Percentiles rank a stretch among this genome's conserved stretches.
phyloP scores from a whole-genome alignment of 257 asterid species.

The Solanum bukasovii region DNA sequence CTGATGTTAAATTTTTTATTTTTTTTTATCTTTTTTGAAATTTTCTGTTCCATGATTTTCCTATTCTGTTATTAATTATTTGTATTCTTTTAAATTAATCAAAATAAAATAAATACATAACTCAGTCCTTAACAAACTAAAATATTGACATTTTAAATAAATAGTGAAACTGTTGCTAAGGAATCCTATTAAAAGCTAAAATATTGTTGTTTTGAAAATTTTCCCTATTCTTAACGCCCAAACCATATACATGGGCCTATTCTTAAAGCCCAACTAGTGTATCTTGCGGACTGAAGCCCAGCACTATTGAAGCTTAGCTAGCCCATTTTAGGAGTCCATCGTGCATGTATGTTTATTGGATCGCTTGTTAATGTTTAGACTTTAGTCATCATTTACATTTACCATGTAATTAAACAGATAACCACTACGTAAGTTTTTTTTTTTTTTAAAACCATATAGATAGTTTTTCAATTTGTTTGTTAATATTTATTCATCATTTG shows the following conservation, averaged over 20 bases:
- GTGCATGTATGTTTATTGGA: no score
- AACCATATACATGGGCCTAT: not conserved
- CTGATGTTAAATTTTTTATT: no score
- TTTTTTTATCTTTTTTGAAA: no score
- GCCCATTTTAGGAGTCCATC: not conserved
- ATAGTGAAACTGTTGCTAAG: no score
- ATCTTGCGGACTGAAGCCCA: not conserved
- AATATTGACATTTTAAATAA: no score
- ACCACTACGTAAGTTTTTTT: not conserved
- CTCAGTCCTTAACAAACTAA: no score
- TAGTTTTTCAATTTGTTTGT: not conserved
- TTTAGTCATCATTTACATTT: not conserved
- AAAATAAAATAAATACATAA: no score
- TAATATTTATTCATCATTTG: not conserved
- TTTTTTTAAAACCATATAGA: not conserved
- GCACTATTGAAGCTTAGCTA: not conserved
- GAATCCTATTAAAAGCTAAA: no score
- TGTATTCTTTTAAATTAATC: no score
- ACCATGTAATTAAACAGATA: not conserved
- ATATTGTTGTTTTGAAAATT: no score
- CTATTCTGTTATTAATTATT: no score
- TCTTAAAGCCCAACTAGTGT: not conserved
- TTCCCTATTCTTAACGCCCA: not conserved
- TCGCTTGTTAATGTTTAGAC: not conserved
- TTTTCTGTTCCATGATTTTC: no score